phyloP scores from a whole-genome alignment of 768 basidiomycete genomes.

The Coprinopsis sp. region DNA sequence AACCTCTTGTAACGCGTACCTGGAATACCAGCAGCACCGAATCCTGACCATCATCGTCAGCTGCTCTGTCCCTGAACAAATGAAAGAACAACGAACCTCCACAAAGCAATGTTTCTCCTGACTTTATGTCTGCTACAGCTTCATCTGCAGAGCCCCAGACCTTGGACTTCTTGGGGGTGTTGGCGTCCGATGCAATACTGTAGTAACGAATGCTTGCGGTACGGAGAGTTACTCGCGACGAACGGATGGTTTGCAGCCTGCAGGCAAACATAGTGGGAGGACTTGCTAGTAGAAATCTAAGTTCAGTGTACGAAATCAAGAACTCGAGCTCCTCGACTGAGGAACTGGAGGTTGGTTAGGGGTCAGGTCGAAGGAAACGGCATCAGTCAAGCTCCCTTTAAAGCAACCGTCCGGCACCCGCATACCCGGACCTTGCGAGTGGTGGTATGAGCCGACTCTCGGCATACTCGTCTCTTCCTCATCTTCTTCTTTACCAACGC shows the following conservation, averaged over 20 bases:
- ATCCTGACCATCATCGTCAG: constrained; percentile 45
- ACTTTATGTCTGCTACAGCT: constrained; percentile 78
- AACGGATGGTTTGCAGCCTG: too few species aligned
- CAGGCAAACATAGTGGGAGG: too few species aligned
- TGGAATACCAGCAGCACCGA: constrained; percentile 86
- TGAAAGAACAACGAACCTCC: constrained; percentile 55
- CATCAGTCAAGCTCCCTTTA: background rate
- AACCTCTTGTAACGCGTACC: constrained; percentile 35
- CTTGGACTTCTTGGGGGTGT: constrained; percentile 44
- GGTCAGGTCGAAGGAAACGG: background rate
- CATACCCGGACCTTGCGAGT: background rate
- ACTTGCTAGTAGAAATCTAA: too few species aligned
- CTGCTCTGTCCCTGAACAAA: background rate
- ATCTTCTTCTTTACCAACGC: too few species aligned
- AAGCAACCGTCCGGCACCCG: background rate
- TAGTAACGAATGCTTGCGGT: constrained; percentile 23
- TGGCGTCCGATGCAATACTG: constrained; percentile 28
- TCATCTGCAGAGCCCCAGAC: constrained; percentile 82
- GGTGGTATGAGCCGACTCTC: too few species aligned
- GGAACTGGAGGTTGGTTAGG: background rate
- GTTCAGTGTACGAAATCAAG: background rate
- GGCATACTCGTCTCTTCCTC: too few species aligned
- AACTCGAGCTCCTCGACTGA: background rate
- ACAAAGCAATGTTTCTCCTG: constrained; percentile 72
- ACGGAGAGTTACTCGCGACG: too few species aligned